Conservation (phyloP, 164 flowering plant species). For the Vitis amurensis region DNA sequence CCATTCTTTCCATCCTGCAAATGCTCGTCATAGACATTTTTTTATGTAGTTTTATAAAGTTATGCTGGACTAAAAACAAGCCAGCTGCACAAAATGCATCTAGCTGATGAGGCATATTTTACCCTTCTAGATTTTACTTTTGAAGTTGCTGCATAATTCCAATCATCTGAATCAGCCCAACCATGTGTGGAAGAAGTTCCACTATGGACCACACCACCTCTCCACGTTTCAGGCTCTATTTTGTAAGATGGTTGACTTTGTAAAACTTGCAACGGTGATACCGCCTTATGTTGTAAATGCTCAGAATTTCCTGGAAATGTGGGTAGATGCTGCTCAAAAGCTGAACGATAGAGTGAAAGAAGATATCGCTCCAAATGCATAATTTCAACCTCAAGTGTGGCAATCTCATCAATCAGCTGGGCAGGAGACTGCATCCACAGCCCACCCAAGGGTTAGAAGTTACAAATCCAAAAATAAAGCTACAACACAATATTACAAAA, state of each 20-base stretch:
- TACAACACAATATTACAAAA: no score
- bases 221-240: slow-evolving; percentile 11
- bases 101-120: slow-evolving; percentile 1
- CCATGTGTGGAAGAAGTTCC: slow-evolving; percentile 14
- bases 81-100: neutral
- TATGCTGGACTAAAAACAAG: neutral
- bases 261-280: slow-evolving; percentile 6
- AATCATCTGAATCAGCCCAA: slow-evolving; percentile 12
- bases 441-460: neutral
- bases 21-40: neutral
- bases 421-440: slow-evolving; percentile 35
- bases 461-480: neutral
- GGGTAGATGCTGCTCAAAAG: slow-evolving; percentile 33
- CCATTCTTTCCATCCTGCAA: slow-evolving; percentile 35
- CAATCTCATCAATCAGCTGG: slow-evolving; percentile 46
- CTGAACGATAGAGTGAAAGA: slow-evolving; percentile 48
- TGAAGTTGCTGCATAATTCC: slow-evolving; percentile 14
- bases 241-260: slow-evolving; percentile 2
- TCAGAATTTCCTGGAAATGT: slow-evolving; percentile 14
- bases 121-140: slow-evolving; percentile 22
- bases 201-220: slow-evolving; percentile 5
- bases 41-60: neutral
- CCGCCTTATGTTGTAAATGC: slow-evolving; percentile 2
- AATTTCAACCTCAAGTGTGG: slow-evolving; percentile 46
- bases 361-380: slow-evolving; percentile 49